Conservation (phyloP, 2,329 filamentous ascomycete species). For the Saccharata proteae region DNA sequence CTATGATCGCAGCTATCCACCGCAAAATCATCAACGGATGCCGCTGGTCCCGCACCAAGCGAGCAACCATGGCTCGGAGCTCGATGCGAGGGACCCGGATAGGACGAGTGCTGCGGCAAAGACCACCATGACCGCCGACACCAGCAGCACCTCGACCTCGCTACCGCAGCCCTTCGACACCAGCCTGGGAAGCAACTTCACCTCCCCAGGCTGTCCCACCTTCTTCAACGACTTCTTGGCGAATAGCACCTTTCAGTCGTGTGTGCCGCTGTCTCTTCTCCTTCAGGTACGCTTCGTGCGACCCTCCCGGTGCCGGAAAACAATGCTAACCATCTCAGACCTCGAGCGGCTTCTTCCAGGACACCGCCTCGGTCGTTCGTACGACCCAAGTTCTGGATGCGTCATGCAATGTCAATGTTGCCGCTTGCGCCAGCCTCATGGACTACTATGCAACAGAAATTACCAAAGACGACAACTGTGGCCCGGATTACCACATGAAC, state of each 20-base stretch:
- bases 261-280: slow-evolving; percentile 75
- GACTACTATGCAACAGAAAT: slow-evolving; percentile 53
- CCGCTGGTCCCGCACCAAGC: slow-evolving; percentile 5
- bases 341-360: slow-evolving; percentile 74
- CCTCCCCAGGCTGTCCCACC: slow-evolving; percentile 41
- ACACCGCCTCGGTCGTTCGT: slow-evolving; percentile 55
- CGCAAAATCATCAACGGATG: slow-evolving; percentile 5
- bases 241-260: slow-evolving; percentile 55
- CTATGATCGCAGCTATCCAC: slow-evolving; percentile 5
- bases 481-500: slow-evolving; percentile 51
- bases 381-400: slow-evolving; percentile 70
- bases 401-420: slow-evolving; percentile 57
- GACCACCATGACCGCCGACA: slow-evolving; percentile 11
- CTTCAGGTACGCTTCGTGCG: slow-evolving; percentile 48
- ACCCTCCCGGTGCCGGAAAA: slow-evolving; percentile 1
- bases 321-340: slow-evolving; percentile 40
- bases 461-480: slow-evolving; percentile 52
- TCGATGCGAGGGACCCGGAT: slow-evolving; percentile 4
- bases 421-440: slow-evolving; percentile 55
- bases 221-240: slow-evolving; percentile 59
- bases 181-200: slow-evolving; percentile 41
- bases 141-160: slow-evolving; percentile 2
- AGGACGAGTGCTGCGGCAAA: slow-evolving; percentile 1
- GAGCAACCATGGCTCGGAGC: slow-evolving; percentile 5
- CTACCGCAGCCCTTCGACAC: slow-evolving; percentile 36